These are phyloP conservation scores for Globisporangium echinulatum DNA, from an alignment of 352 stramenopile species.

Conservation along the genomic window DNA sequence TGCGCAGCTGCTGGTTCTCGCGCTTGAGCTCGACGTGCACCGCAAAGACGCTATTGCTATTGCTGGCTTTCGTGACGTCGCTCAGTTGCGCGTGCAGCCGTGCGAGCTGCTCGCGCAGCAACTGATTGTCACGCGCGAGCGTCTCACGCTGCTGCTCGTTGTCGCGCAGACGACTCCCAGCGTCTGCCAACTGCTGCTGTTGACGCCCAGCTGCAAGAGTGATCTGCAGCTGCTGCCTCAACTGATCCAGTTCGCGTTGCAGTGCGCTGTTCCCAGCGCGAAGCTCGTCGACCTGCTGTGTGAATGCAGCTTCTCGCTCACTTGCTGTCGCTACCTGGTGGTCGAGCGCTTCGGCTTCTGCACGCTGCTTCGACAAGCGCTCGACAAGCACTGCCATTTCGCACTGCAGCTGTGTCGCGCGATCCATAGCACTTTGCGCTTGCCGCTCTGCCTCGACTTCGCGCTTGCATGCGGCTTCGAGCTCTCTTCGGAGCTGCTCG, in stretches of 20 bases:
- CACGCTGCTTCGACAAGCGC: not conserved
- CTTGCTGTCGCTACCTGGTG: conserved; percentile 1
- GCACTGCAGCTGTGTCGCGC: conserved; percentile 4
- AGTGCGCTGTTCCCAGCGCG: conserved; percentile 12
- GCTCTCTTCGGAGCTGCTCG: conserved; percentile 4
- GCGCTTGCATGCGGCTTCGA: not conserved
- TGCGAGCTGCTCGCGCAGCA: conserved; percentile 28
- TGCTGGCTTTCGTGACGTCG: conserved; percentile 14
- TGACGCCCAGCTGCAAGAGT: conserved; percentile 1
- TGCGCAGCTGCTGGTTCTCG: conserved; percentile 58
- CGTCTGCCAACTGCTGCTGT: conserved; percentile 10
- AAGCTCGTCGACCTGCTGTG: conserved; percentile 5
- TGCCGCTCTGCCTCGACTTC: not conserved
- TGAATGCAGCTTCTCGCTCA: conserved; percentile 1
- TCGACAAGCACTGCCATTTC: conserved; percentile 1
- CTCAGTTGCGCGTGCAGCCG: conserved; percentile 32
- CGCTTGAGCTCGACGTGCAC: conserved; percentile 73
- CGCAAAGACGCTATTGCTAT: conserved; percentile 32
- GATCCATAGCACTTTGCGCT: not conserved
- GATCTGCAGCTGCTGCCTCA: conserved; percentile 6
- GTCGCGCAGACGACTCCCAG: conserved; percentile 4
- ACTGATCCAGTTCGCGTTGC: conserved; percentile 8
- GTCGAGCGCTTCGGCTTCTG: conserved; percentile 1
- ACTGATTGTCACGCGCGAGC: conserved; percentile 21
- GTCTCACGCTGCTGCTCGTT: conserved; percentile 18